Evolutionary conservation across 106 monocot species (phyloP).

Genomic region (Vanilla planifolia): DNA sequence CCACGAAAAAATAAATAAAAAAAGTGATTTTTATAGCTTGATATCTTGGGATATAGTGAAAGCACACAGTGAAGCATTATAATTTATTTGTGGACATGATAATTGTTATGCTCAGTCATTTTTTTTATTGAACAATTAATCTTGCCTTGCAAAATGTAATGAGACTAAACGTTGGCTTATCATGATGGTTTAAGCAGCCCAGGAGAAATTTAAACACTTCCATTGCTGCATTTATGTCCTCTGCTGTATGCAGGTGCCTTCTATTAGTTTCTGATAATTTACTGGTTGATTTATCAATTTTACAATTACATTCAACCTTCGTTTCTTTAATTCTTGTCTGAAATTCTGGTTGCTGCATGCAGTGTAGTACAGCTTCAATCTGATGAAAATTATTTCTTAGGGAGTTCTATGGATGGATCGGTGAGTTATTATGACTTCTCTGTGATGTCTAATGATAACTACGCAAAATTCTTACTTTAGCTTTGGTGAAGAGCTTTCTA

Average conservation of each 20-base stretch:
- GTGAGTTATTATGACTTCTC: slow-evolving; percentile 33
- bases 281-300: background rate
- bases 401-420: slow-evolving; percentile 91
- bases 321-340: background rate
- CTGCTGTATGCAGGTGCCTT: slow-evolving; percentile 77
- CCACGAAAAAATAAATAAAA: too few relatives aligned
- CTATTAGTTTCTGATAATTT: background rate
- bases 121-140: too few relatives aligned
- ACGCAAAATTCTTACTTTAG: too few relatives aligned
- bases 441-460: too few relatives aligned
- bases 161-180: slow-evolving; percentile 3
- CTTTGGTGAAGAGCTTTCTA: too few relatives aligned
- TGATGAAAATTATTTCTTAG: slow-evolving; percentile 79
- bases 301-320: background rate
- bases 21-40: too few relatives aligned
- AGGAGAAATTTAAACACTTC: slow-evolving; percentile 26
- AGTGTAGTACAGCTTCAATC: slow-evolving; percentile 64
- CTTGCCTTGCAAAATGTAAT: too few relatives aligned
- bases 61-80: too few relatives aligned
- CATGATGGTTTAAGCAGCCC: slow-evolving; percentile 25
- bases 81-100: too few relatives aligned
- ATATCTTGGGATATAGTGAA: too few relatives aligned
- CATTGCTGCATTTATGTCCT: slow-evolving; percentile 38
- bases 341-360: slow-evolving; percentile 7
- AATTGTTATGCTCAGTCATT: too few relatives aligned